Evolutionary conservation across 805 yeast genomes (phyloP), one percentile per base, ranked within the genome.

Genomic region (Komagataella ulmi): DNA sequence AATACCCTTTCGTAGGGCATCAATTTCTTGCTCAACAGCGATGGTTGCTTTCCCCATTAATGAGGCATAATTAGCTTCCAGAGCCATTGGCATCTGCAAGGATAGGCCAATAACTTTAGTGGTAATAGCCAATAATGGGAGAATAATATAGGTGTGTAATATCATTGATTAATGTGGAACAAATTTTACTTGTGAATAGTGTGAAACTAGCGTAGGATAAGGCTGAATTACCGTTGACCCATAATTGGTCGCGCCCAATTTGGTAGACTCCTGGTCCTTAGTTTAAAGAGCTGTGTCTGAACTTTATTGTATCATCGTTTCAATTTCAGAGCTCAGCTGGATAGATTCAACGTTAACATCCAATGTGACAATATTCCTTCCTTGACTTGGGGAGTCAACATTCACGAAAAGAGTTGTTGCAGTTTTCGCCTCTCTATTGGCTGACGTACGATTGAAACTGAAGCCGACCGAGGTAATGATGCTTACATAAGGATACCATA

Each of bases 1-100:
- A 49, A 82, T 65, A 10, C 75, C 80, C 3, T 67, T 61, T 17
- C 84, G 70, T 47, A 82, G 58, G 14, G 70, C 56, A 24, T 74
- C 79, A 24, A 74, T 52, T 3, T 83, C 77, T 55, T 78, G 72
- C 51, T 77, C 74, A 58, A 80, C 63, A 30, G 75, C 74, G 45
- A 69, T 68, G 17, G 82, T 70, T 50, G 81, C 81, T 52, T 77
- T 24, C 24, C 49, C 36, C 19, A 24, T 10, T 7, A 19, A 43
- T 7, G 17, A 14, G 30, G 14, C 12, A 17, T 48, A 30, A 14
- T 12, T 30, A 10, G 40, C 12, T 14, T 30, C 40, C 40, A 30
- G 6, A 0, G 14, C 40, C 40, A 30, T 12, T 10, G 40, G 40
- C 40, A 30, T 14, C 6, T 30, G 40, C 6, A 30, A 30, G 14